Base-by-base conservation (phyloP, 495 filamentous ascomycete species). In the Penicillium egyptiacum region DNA sequence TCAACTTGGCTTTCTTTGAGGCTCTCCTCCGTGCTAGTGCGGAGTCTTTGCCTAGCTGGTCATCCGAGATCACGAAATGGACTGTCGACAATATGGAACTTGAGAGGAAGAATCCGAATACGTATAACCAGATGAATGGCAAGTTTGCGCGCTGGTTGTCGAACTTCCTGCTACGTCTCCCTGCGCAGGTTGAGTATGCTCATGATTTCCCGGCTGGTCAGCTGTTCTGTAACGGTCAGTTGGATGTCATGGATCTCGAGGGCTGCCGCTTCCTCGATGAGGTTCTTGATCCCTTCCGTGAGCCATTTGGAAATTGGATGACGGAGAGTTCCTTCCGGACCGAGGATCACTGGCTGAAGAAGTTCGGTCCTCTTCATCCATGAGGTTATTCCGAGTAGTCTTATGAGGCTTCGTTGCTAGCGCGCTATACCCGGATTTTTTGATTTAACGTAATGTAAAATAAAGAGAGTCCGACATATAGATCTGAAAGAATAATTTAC, bases 1-100 rank as follows among this genome's bases (percentile, higher is more conserved):
- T 58, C 22, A 61, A 71, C 26, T 42, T 59, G 8, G 51, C 57
- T 3, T 58, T 74, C 42, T 76, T 79, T 45, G 58, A 69, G 39
- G 49, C 68, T 12, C 63, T 79, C 17, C 30, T 79, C 2, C 72
- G 75, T 17, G 62, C 73, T 11, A 75, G 65, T 42, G 73, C 76
- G 0, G 76, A 79, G 57, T 76, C 73, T 16, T 39, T 78, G 1
- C 76, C 76, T 2, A 17, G 54, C 2, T 59, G 73, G 28, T 68
- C 70, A 0, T 31, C 68, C 2, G 69, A 72, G 28, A 64, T 79
- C 16, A 71, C 66, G 0, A 52, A 70, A 31, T 79, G 75, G 75
- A 67, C 60, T 0, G 59, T 75, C 37, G 64, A 70, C n/a, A 63
- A 64, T 17, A 42, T 58, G 10, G 42, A 39, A 11, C 53, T 60